A percentile compares a stretch with the other conserved stretches of the same genome.
Evolutionary conservation across 306 rosid species (phyloP).

Genomic region (Datisca glomerata): DNA sequence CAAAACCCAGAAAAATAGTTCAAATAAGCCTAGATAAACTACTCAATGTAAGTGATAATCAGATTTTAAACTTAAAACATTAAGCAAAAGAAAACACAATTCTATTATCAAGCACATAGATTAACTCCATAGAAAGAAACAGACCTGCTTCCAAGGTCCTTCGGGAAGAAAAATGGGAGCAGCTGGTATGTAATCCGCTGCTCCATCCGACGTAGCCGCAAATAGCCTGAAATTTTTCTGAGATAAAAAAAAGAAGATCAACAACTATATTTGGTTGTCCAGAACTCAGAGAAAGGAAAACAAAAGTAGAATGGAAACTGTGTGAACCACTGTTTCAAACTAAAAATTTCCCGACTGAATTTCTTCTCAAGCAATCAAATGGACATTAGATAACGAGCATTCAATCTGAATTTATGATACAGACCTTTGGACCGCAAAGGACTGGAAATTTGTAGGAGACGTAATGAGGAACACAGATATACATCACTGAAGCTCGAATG

Average conservation of each 20-base stretch:
- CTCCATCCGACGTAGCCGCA: constrained; percentile 26
- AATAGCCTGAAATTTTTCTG: constrained; percentile 11
- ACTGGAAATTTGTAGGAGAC: constrained; percentile 21
- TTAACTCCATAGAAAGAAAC: too few species aligned
- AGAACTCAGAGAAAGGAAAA: not conserved
- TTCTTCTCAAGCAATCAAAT: too few species aligned
- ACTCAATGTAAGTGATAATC: not conserved
- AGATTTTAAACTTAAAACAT: too few species aligned
- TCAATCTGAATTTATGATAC: too few species aligned
- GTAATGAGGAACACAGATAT: constrained; percentile 24
- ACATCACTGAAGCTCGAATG: constrained; percentile 15
- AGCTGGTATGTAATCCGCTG: constrained; percentile 37
- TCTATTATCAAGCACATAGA: too few species aligned
- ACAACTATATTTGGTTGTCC: not conserved
- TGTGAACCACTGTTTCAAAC: not conserved
- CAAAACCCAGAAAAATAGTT: not conserved
- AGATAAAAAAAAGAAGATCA: constrained; percentile 12
- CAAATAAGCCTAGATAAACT: not conserved
- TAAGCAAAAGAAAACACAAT: too few species aligned
- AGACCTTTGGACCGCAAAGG: constrained; percentile 19
- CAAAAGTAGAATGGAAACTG: not conserved
- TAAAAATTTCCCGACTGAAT: not conserved
- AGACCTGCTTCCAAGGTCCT: constrained; percentile 93
- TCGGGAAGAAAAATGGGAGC: constrained; percentile 84
- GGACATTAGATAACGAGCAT: too few species aligned